Percentiles rank a stretch among this genome's conserved stretches.
phyloP scores from a whole-genome alignment of 495 filamentous ascomycete genomes.

The Daldinia bambusicola region DNA sequence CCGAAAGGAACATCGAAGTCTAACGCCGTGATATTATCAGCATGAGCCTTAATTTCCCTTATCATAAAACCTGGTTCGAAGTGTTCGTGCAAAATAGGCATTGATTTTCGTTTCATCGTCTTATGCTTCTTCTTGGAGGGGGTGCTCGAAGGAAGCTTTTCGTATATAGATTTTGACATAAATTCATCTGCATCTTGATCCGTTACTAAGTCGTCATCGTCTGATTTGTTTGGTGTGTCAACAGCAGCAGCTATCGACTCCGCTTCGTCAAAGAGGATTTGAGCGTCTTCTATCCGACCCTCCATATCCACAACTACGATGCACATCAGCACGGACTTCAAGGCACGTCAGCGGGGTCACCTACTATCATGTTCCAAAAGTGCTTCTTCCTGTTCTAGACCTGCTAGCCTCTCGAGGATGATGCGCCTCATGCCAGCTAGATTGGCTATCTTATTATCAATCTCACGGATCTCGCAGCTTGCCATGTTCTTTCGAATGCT shows the following conservation, averaged over 20 bases:
- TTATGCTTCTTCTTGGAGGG: constrained; percentile 69
- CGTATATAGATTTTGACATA: constrained; percentile 98
- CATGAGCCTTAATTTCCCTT: constrained; percentile 86
- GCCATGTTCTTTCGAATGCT: constrained; percentile 96
- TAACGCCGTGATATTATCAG: constrained; percentile 86
- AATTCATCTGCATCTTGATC: constrained; percentile 73
- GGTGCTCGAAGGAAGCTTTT: constrained; percentile 78
- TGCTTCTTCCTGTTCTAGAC: constrained; percentile 92
- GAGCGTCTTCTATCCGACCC: constrained; percentile 82
- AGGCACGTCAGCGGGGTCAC: constrained; percentile 45
- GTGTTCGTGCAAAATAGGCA: constrained; percentile 96
- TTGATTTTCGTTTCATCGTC: constrained; percentile 76
- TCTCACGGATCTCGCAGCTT: constrained; percentile 92
- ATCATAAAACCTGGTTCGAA: constrained; percentile 91
- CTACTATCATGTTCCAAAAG: constrained; percentile 85
- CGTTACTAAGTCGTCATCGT: constrained; percentile 61
- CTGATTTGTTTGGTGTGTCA: constrained; percentile 64
- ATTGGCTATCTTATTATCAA: constrained; percentile 96
- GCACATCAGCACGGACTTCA: constrained; percentile 42
- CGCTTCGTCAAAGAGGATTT: constrained; percentile 78
- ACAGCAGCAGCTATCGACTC: constrained; percentile 63
- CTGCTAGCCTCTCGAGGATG: constrained; percentile 86
- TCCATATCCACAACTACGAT: constrained; percentile 80
- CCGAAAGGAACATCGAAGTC: constrained; percentile 98
- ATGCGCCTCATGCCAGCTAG: constrained; percentile 93